Evolutionary conservation across 345 rosid species (phyloP), one percentile per base, ranked within the genome.

Genomic region (Populus deltoides): DNA sequence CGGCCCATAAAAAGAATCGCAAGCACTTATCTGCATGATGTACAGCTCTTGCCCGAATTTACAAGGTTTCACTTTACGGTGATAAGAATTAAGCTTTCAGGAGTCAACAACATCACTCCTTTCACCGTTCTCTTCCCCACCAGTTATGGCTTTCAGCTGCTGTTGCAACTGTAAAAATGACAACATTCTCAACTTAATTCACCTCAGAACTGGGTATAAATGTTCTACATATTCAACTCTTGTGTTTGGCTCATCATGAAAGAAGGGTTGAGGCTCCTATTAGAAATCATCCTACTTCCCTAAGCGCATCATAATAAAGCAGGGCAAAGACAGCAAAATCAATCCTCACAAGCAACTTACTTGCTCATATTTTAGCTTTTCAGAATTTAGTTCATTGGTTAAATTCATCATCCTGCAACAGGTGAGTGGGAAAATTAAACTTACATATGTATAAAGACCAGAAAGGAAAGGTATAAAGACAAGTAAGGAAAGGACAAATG

Each of bases 311-410:
- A 20, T 55, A 3, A 51, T 72, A 27, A 25, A 16, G 53, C 13
- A 39, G 61, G 29, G 9, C 17, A 35, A 59, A 62, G 7, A 35
- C 35, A 25, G 55, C 36, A 39, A 73, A 18, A 36, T 33, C 12
- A 18, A 68, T 16, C 16, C 36, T 20, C 36, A 51, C 7, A 20
- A 43, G 29, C 61, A 77, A 89, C 93, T 90, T 83, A 96, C 99
- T 73, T 90, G 95, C 41, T 13, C 76, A 72, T 90, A 84, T 87
- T 87, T 97, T 77, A 82, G 80, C 86, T 83, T 90, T 83, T 97
- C 99, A 62, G 90, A 57, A 71, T 85, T 88, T 77, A 97, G 86
- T 85, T 94, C 99, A 53, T 92, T 91, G 0, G 90, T 88, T 86
- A 97, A 82, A 80, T 77, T 85, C 73, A 79, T 78, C 94, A 92